Conservation (phyloP, 2,329 filamentous ascomycete species). For the Ophiocordyceps sinensis region DNA sequence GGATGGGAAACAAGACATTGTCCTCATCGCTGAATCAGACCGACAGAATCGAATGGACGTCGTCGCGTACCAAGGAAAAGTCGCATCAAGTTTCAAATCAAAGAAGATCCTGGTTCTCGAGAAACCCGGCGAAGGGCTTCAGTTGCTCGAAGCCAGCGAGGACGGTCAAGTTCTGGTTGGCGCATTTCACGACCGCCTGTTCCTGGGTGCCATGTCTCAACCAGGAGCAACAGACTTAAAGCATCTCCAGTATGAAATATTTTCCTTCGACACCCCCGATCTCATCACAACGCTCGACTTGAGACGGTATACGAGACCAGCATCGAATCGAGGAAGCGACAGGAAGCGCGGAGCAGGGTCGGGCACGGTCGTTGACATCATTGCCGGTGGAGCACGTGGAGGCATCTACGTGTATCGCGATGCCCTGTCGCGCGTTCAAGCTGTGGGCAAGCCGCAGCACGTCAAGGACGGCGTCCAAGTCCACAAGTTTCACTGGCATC, state of each 20-base stretch:
- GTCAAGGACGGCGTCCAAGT: slow-evolving; percentile 36
- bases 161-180: slow-evolving; percentile 42
- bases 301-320: slow-evolving; percentile 21
- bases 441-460: slow-evolving; percentile 20
- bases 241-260: slow-evolving; percentile 35
- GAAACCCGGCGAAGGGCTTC: slow-evolving; percentile 19
- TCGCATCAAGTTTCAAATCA: slow-evolving; percentile 12
- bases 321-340: slow-evolving; percentile 7
- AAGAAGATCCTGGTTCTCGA: slow-evolving; percentile 22
- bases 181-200: slow-evolving; percentile 21
- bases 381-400: slow-evolving; percentile 63
- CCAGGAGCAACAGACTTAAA: slow-evolving; percentile 8
- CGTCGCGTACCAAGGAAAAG: slow-evolving; percentile 27
- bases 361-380: slow-evolving; percentile 48
- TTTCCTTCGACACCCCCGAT: slow-evolving; percentile 44
- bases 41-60: slow-evolving; percentile 21
- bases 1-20: slow-evolving; percentile 21
- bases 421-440: slow-evolving; percentile 44
- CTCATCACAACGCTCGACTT: slow-evolving; percentile 55
- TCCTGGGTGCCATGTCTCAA: slow-evolving; percentile 13
- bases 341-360: slow-evolving; percentile 11
- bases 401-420: slow-evolving; percentile 73
- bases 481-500: slow-evolving; percentile 81
- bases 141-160: slow-evolving; percentile 31
- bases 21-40: slow-evolving; percentile 31